phyloP scores from a whole-genome alignment of 176 grass and related monocot species.

The Echinochloa phyllopogon region DNA sequence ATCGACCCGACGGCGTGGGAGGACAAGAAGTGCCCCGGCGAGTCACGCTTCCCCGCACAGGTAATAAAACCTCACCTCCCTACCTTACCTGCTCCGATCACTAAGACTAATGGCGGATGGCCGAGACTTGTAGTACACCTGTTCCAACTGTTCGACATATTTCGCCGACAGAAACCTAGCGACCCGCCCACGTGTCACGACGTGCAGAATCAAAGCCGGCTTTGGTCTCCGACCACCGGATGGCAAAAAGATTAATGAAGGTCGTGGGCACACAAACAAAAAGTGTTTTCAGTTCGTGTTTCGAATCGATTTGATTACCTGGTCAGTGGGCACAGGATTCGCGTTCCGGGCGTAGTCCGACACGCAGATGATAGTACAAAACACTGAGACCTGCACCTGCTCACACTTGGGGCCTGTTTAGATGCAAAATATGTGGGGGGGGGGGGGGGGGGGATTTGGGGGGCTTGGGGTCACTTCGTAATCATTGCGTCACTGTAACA shows the following conservation, averaged over 20 bases:
- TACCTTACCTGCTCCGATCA: not conserved
- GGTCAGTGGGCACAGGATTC: not conserved
- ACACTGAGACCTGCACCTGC: not conserved
- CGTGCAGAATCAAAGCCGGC: not conserved
- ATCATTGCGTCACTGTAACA: no score
- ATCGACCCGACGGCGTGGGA: slow-evolving; percentile 99
- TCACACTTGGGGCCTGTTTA: no score
- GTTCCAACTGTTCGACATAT: not conserved
- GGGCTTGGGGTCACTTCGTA: no score
- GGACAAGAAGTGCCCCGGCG: slow-evolving; percentile 96
- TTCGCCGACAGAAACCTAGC: not conserved
- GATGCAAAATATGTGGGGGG: no score
- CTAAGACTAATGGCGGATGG: not conserved
- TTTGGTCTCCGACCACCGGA: not conserved
- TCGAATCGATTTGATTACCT: not conserved
- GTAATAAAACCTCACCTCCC: slow-evolving; percentile 4
- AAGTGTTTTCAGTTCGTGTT: no score
- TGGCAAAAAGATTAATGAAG: not conserved
- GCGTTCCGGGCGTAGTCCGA: not conserved
- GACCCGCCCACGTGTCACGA: not conserved
- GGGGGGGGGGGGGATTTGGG: no score
- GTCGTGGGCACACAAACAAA: not conserved
- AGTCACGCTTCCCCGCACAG: slow-evolving; percentile 97
- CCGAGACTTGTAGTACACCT: not conserved
- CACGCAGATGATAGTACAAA: not conserved